phyloP scores from a whole-genome alignment of 805 yeast species.

The Dipodascus geniculatus region DNA sequence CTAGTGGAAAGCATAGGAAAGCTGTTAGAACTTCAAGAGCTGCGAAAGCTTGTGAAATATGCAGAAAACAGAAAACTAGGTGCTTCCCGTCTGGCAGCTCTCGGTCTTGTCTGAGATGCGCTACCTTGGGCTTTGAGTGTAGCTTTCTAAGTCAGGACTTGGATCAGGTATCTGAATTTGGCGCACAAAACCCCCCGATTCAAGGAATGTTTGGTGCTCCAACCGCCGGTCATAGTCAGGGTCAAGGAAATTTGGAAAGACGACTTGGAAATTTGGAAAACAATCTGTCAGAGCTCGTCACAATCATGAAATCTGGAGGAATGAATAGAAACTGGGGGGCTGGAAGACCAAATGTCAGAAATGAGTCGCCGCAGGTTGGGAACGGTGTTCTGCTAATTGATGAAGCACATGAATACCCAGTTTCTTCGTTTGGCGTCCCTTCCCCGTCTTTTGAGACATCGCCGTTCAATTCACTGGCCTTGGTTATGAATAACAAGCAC shows the following conservation, averaged over 20 bases:
- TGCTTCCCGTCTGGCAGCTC: constrained; percentile 41
- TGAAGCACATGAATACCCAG: background rate
- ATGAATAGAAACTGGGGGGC: constrained; percentile 22
- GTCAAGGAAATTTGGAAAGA: background rate
- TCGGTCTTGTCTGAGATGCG: constrained; percentile 46
- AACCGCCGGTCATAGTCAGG: background rate
- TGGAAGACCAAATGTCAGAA: constrained; percentile 19
- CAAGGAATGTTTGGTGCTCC: background rate
- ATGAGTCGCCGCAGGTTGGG: constrained; percentile 5
- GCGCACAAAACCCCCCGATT: background rate
- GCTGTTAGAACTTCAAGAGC: constrained; percentile 25
- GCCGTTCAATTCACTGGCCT: constrained; percentile 33
- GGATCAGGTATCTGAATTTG: background rate
- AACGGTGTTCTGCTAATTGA: constrained; percentile 9
- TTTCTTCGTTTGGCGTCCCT: constrained; percentile 27
- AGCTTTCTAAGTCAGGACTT: constrained; percentile 29
- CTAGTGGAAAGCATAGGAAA: background rate
- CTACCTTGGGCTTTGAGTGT: constrained; percentile 40
- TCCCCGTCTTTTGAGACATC: constrained; percentile 30
- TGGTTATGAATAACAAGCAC: constrained; percentile 22
- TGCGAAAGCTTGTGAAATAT: constrained; percentile 40
- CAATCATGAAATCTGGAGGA: background rate
- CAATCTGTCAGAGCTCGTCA: background rate
- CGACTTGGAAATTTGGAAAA: background rate
- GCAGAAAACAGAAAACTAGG: constrained; percentile 48